These are phyloP conservation scores for Pichia sp. DNA, from an alignment of 1,139 yeast genomes.

Conservation along the genomic window DNA sequence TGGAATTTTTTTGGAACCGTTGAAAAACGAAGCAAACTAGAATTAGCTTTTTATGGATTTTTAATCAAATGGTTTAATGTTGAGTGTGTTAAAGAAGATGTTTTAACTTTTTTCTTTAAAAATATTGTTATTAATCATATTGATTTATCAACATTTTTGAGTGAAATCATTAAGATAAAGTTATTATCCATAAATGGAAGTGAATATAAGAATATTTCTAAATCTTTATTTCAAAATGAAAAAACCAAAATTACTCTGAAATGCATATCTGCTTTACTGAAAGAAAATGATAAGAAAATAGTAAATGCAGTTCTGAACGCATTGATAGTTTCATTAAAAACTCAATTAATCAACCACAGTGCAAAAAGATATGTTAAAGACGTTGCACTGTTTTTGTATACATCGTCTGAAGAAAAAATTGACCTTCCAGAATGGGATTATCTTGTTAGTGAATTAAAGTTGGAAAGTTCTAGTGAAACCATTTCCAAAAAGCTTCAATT, in stretches of 20 bases:
- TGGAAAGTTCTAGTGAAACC: constrained; percentile 14
- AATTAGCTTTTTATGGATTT: constrained; percentile 21
- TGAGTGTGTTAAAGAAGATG: constrained; percentile 1
- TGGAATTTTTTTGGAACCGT: constrained; percentile 26
- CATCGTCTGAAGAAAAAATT: constrained; percentile 18
- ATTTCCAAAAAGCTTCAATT: constrained; percentile 24
- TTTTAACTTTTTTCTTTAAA: constrained; percentile 10
- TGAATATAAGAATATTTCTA: constrained; percentile 1
- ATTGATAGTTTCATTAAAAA: constrained; percentile 19
- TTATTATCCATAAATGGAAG: not conserved
- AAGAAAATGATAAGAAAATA: not conserved
- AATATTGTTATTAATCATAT: constrained; percentile 5
- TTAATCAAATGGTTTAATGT: constrained; percentile 7
- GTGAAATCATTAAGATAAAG: not conserved
- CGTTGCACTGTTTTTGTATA: constrained; percentile 21
- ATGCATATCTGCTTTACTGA: constrained; percentile 9
- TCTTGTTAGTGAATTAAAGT: constrained; percentile 11
- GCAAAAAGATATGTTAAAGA: constrained; percentile 17
- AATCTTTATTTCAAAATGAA: not conserved
- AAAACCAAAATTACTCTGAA: constrained; percentile 6
- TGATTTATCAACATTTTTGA: constrained; percentile 7
- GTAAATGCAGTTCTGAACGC: constrained; percentile 1
- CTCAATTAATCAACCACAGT: constrained; percentile 18
- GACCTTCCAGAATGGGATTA: constrained; percentile 17
- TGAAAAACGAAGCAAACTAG: constrained; percentile 16